Conservation (phyloP, 495 filamentous ascomycete genomes). For the Tuber aestivum region DNA sequence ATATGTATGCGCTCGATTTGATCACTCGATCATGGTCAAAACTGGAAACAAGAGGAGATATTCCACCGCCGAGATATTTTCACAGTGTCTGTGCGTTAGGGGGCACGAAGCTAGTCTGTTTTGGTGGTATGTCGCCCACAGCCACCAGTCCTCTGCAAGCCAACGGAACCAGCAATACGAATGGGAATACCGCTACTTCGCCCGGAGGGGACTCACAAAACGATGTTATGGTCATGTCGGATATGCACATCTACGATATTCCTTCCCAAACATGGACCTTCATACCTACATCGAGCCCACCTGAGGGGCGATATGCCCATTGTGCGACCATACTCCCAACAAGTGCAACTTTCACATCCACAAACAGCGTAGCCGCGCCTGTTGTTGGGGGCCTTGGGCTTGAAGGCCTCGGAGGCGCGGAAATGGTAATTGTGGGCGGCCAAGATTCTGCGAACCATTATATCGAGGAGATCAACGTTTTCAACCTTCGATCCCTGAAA, state of each 20-base stretch:
- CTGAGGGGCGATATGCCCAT: slow-evolving; percentile 92
- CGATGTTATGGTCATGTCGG: slow-evolving; percentile 94
- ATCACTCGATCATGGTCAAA: slow-evolving; percentile 89
- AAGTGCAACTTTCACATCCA: slow-evolving; percentile 72
- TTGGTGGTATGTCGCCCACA: slow-evolving; percentile 88
- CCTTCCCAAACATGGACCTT: slow-evolving; percentile 76
- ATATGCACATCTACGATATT: slow-evolving; percentile 96
- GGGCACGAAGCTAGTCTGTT: slow-evolving; percentile 93
- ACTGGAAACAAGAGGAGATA: slow-evolving; percentile 72
- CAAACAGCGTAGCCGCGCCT: slow-evolving; percentile 29
- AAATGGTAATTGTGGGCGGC: slow-evolving; percentile 95
- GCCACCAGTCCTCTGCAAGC: slow-evolving; percentile 46
- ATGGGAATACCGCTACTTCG: slow-evolving; percentile 15
- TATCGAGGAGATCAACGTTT: slow-evolving; percentile 96
- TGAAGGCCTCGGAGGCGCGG: slow-evolving; percentile 84
- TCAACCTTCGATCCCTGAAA: slow-evolving; percentile 91
- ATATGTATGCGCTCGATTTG: slow-evolving; percentile 89
- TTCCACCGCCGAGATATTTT: slow-evolving; percentile 89
- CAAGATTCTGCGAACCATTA: slow-evolving; percentile 98
- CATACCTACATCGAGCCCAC: slow-evolving; percentile 68
- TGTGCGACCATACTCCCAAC: slow-evolving; percentile 91
- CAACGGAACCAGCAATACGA: slow-evolving; percentile 32
- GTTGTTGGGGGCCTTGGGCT: slow-evolving; percentile 61
- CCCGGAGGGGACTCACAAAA: slow-evolving; percentile 63
- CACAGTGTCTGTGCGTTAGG: slow-evolving; percentile 90